Conservation (phyloP, 495 filamentous ascomycete genomes). For the Podospora australis region DNA sequence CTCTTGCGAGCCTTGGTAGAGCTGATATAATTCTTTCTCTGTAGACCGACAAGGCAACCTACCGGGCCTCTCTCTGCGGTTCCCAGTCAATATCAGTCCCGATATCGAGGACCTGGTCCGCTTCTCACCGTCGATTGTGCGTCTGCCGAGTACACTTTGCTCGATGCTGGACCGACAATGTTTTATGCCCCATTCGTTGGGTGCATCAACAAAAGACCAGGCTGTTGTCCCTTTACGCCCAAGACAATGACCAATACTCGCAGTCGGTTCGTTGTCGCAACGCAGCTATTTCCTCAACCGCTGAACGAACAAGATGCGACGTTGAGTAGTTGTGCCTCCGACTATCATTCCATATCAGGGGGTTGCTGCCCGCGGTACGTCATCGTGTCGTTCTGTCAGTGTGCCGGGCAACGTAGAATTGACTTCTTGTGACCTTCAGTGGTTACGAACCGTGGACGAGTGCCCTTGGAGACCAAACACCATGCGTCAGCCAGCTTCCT, state of each 20-base stretch:
- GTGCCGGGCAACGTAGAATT: neutral
- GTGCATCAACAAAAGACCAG: slow-evolving; percentile 13
- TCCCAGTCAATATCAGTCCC: neutral
- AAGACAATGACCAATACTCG: neutral
- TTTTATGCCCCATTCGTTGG: slow-evolving; percentile 20
- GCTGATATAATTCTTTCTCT: neutral
- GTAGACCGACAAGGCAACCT: neutral
- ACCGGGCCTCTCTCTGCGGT: neutral
- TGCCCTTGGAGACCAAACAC: slow-evolving; percentile 15
- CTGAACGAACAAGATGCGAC: slow-evolving; percentile 2
- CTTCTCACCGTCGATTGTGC: slow-evolving; percentile 13
- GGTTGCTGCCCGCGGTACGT: slow-evolving; percentile 22
- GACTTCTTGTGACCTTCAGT: slow-evolving; percentile 1
- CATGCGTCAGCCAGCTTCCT: slow-evolving; percentile 13
- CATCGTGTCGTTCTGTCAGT: neutral
- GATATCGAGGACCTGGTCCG: neutral
- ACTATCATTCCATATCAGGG: slow-evolving; percentile 16
- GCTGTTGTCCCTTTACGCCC: slow-evolving; percentile 20
- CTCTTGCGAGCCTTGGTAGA: neutral
- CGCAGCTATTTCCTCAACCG: slow-evolving; percentile 4
- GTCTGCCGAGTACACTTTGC: slow-evolving; percentile 11
- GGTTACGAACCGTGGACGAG: slow-evolving; percentile 18
- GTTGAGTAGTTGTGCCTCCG: slow-evolving; percentile 11
- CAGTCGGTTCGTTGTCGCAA: neutral
- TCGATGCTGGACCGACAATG: slow-evolving; percentile 11